Base-by-base conservation (phyloP, 164 flowering plant species). In the Malania oleifera region DNA sequence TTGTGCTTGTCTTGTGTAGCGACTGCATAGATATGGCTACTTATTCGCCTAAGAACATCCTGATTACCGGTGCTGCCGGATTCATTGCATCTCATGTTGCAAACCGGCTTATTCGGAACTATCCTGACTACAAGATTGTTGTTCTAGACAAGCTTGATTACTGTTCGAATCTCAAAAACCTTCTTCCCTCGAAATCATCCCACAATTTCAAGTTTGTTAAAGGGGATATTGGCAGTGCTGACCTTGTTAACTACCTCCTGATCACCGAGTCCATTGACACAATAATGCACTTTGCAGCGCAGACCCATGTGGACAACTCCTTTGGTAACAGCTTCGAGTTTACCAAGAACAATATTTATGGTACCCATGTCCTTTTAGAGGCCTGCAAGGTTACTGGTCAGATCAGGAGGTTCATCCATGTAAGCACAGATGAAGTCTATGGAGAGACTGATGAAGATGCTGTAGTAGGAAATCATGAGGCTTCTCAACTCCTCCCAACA, bases 391-490 rank as follows among this genome's bases (percentile, higher is more conserved):
- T 85, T 52, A 81, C 86, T 47, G 86, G 88, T 20, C 88, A 83
- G 71, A 75, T 85, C 57, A 67, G 74, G 73, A 75, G 91, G 77
- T 85, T 85, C 76, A 85, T 85, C 61, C 91, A 85, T 61, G 91
- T 82, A 18, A 85, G 91, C 66, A 82, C 91, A 13, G 91, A 85
- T 73, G 91, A 84, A 64, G 91, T 84, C 29, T 83, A 85, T 75
- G 91, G 91, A 22, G 91, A 85, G 73, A 85, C 88, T 8, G 91
- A 85, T 62, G 82, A 83, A 68, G 91, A 85, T 65, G 86, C 88
- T 54, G 80, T 78, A 44, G 88, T 83, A 5, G 91, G 91, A 46
- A 85, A 85, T 69, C 86, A 81, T 57, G 89, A 85, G 65, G 91
- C 91, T 28, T 85, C 91, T 19, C 88, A 81, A 63, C 84, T 85